These are phyloP conservation scores for Fraxinus sp. DNA, from an alignment of 305 asterid genomes.

Conservation along the genomic window DNA sequence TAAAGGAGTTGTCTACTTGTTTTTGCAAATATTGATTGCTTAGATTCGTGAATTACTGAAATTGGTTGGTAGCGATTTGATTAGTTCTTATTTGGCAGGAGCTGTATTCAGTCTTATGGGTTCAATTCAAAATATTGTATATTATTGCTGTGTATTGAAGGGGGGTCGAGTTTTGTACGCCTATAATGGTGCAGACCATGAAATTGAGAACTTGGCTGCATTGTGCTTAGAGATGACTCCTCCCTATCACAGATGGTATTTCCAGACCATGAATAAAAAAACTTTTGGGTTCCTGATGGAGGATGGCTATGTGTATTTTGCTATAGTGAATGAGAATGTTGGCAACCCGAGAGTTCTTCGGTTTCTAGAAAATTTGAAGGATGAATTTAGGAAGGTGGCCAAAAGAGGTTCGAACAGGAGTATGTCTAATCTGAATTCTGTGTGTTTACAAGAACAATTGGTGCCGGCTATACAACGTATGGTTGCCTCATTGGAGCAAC, in stretches of 20 bases:
- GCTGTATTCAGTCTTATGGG: conserved; percentile 35
- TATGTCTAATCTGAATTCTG: conserved; percentile 34
- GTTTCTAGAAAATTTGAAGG: conserved; percentile 53
- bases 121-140: conserved; percentile 34
- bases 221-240: conserved; percentile 67
- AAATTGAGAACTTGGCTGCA: conserved; percentile 53
- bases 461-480: conserved; percentile 42
- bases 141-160: conserved; percentile 62
- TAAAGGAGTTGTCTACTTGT: conserved; percentile 15
- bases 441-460: conserved; percentile 53
- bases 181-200: conserved; percentile 46
- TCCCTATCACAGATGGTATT: conserved; percentile 67
- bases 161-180: conserved; percentile 46
- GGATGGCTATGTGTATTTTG: conserved; percentile 52
- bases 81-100: neutral
- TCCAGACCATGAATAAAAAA: conserved; percentile 45
- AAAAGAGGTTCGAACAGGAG: conserved; percentile 35
- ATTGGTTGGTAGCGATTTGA: neutral
- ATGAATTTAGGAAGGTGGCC: conserved; percentile 45
- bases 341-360: conserved; percentile 39
- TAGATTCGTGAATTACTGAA: conserved; percentile 1
- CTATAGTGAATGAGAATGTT: conserved; percentile 46
- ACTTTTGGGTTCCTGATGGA: conserved; percentile 66
- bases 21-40: conserved; percentile 22
- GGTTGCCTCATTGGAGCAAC: conserved; percentile 41